A percentile compares a stretch with the other conserved stretches of the same genome.
phyloP scores from a whole-genome alignment of 2,329 filamentous ascomycete genomes.

The Teratosphaeria gauchensis region DNA sequence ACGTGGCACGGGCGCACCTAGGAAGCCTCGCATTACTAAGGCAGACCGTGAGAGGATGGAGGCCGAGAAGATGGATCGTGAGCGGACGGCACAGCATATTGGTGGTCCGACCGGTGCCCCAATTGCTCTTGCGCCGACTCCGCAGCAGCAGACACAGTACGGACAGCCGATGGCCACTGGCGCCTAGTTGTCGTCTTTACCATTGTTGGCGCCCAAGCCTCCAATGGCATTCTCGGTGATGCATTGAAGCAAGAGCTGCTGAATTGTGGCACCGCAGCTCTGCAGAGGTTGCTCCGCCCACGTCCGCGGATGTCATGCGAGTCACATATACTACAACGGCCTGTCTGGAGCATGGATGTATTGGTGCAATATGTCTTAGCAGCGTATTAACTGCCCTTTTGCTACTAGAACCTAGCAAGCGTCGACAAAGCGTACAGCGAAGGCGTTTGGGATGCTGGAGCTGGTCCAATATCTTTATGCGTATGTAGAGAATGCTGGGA shows the following conservation, averaged over 20 bases:
- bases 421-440: neutral
- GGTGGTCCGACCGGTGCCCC: slow-evolving; percentile 3
- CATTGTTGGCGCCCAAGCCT: neutral
- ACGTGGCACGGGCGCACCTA: slow-evolving; percentile 60
- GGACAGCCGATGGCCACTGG: neutral
- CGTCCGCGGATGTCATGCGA: neutral
- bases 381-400: neutral
- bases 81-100: slow-evolving; percentile 36
- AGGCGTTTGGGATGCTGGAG: neutral
- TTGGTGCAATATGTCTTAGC: neutral
- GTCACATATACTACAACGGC: neutral
- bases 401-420: neutral
- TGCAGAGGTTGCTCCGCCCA: neutral
- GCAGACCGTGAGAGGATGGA: slow-evolving; percentile 74
- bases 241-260: neutral
- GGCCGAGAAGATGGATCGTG: slow-evolving; percentile 67
- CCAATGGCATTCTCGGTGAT: neutral
- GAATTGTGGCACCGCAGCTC: neutral
- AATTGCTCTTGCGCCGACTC: neutral
- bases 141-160: neutral
- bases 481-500: neutral
- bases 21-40: slow-evolving; percentile 81
- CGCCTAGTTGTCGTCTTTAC: neutral
- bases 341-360: neutral
- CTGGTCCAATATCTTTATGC: neutral